phyloP scores from a whole-genome alignment of 345 rosid genomes.

The Boechera divaricarpa region DNA sequence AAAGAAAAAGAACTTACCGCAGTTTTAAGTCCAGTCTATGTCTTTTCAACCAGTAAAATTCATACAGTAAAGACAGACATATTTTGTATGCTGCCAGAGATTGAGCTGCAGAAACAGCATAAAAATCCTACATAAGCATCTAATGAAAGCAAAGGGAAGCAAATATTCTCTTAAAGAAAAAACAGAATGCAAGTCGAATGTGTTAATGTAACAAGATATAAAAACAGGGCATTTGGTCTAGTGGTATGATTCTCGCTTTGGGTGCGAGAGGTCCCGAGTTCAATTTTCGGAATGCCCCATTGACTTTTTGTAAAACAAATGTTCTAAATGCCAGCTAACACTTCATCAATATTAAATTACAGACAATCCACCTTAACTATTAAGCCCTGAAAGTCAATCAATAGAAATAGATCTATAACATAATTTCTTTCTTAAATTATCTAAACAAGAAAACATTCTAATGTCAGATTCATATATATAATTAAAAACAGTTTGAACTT shows the following conservation, averaged over 20 bases:
- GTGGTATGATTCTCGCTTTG: constrained; percentile 87
- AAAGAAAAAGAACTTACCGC: no score
- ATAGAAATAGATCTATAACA: constrained; percentile 2
- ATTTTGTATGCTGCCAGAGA: no score
- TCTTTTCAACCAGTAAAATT: no score
- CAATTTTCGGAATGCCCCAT: constrained; percentile 66
- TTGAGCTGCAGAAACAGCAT: no score
- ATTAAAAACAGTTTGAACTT: background rate
- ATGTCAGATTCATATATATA: background rate
- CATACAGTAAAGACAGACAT: no score
- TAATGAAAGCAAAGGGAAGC: no score
- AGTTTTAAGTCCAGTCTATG: no score
- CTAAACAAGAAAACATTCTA: background rate
- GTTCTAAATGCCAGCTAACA: background rate
- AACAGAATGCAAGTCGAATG: no score
- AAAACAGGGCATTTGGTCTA: constrained; percentile 54
- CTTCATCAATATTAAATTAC: background rate
- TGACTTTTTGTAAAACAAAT: background rate
- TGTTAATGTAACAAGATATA: no score
- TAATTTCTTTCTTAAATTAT: background rate
- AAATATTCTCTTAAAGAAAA: no score
- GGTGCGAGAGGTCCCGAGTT: constrained; percentile 82
- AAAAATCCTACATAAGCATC: no score
- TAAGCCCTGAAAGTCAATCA: background rate
- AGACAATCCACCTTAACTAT: background rate